These are phyloP conservation scores for Sindora glabra DNA, from an alignment of 306 rosid species.

Conservation along the genomic window DNA sequence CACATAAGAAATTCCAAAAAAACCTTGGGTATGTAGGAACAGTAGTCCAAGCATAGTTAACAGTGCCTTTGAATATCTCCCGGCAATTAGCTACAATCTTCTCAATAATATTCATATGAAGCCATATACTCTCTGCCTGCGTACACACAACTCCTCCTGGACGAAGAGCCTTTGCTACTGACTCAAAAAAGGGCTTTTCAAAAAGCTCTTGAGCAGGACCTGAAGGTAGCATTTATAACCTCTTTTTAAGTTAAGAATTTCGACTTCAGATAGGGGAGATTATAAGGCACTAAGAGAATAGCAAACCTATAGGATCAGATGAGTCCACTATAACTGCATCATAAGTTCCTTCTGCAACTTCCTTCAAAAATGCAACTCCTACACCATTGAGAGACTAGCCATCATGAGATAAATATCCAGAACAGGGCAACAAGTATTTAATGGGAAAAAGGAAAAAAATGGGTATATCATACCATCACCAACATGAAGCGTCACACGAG, in stretches of 20 bases:
- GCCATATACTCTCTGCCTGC: slow-evolving; percentile 99
- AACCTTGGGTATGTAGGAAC: slow-evolving; percentile 99
- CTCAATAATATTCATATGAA: slow-evolving; percentile 92
- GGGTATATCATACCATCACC: slow-evolving; percentile 77
- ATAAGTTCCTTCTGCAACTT: slow-evolving; percentile 76
- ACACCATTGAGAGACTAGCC: slow-evolving; percentile 20
- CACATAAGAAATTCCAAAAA: not conserved
- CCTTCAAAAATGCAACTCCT: slow-evolving; percentile 95
- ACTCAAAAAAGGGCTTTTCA: slow-evolving; percentile 79
- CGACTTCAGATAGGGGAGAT: not conserved
- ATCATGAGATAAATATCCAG: not conserved
- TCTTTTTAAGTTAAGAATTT: not conserved
- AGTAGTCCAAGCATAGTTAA: slow-evolving; percentile 96
- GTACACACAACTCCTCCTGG: slow-evolving; percentile 97
- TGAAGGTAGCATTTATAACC: slow-evolving; percentile 15
- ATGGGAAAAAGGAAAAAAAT: not conserved
- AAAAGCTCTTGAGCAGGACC: slow-evolving; percentile 99
- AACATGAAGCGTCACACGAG: slow-evolving; percentile 70
- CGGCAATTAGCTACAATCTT: slow-evolving; percentile 79
- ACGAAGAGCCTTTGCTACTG: slow-evolving; percentile 84
- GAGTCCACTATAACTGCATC: slow-evolving; percentile 96
- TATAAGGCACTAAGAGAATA: not conserved
- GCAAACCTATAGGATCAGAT: slow-evolving; percentile 89
- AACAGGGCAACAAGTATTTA: not conserved
- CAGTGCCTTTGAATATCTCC: slow-evolving; percentile 88